These are phyloP conservation scores for Aspergillus sp. DNA, from an alignment of 2,329 filamentous ascomycete genomes.

Conservation along the genomic window DNA sequence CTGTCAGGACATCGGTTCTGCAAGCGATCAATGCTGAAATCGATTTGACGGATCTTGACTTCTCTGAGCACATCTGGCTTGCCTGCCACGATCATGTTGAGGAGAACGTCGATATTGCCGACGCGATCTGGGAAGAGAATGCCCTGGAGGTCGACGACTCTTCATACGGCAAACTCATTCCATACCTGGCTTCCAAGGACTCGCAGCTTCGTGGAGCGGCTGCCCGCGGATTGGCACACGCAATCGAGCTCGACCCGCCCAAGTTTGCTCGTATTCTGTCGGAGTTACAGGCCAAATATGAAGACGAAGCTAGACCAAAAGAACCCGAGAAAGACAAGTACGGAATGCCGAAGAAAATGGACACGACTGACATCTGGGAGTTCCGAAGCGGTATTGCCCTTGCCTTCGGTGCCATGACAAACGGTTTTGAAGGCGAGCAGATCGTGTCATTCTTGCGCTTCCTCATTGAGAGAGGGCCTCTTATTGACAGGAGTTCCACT, in stretches of 20 bases:
- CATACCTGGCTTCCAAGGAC: slow-evolving; percentile 74
- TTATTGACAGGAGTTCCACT: slow-evolving; percentile 71
- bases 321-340: slow-evolving; percentile 83
- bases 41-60: slow-evolving; percentile 78
- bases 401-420: slow-evolving; percentile 74
- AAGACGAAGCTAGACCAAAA: slow-evolving; percentile 72
- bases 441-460: slow-evolving; percentile 77
- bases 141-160: slow-evolving; percentile 63
- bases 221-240: slow-evolving; percentile 71
- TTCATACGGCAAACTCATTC: slow-evolving; percentile 61
- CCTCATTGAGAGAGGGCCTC: slow-evolving; percentile 74
- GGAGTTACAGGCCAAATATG: slow-evolving; percentile 64
- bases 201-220: slow-evolving; percentile 75
- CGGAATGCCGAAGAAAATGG: slow-evolving; percentile 86
- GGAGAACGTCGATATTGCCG: slow-evolving; percentile 76
- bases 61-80: slow-evolving; percentile 88
- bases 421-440: slow-evolving; percentile 59
- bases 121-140: slow-evolving; percentile 93
- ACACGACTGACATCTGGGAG: slow-evolving; percentile 86
- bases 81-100: slow-evolving; percentile 84
- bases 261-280: slow-evolving; percentile 58
- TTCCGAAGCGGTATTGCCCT: slow-evolving; percentile 80
- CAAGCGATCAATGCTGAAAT: slow-evolving; percentile 88
- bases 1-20: slow-evolving; percentile 75
- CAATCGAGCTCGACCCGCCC: slow-evolving; percentile 54